Base-by-base conservation (phyloP, 345 rosid genomes). In the Populus alba region DNA sequence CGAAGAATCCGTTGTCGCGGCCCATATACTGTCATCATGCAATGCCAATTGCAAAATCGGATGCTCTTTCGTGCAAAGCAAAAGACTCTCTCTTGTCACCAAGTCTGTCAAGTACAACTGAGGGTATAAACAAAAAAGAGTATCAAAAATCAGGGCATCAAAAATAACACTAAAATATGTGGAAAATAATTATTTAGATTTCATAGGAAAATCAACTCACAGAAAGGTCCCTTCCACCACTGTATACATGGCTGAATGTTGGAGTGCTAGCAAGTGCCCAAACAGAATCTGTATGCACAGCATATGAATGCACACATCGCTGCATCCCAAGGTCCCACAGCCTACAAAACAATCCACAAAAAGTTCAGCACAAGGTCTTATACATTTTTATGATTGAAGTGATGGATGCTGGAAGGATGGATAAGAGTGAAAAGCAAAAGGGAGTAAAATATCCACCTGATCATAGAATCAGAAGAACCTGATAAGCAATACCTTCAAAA, bases 301-400 rank as follows among this genome's bases (percentile, higher is more conserved):
- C 98, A 87, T 97, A 97, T 66, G 99, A 94, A 87, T 97, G 99
- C 83, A 97, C 73, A 77, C 99, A 97, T 68, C 99, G 92, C 84
- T 97, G 99, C 90, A 94, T 98, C 81, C 99, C 98, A 84, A 97
- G 93, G 86, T 97, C 99, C 99, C 99, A 97, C 74, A 97, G 86
- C 86, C 99, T 97, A 83, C 41, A 62, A 77, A 76, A 49, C 59
- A 66, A 74, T 81, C 71, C 68, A 72, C 43, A 81, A 86, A 63
- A 80, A 75, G 78, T 81, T 70, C 79, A 70, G 68, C 77, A 35
- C 68, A 79, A 78, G 37, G n/a, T n/a, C 39, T 78, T 70, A 61
- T 13, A 16, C 35, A 66, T 75, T 41, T 71, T 75, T 74, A 73
- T 20, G 45, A 41, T 66, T 71, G 67, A 68, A 81, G 66, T 27